These are phyloP conservation scores for Haplosporangium gracile DNA, from an alignment of 192 early-diverging fungal species.

Conservation along the genomic window DNA sequence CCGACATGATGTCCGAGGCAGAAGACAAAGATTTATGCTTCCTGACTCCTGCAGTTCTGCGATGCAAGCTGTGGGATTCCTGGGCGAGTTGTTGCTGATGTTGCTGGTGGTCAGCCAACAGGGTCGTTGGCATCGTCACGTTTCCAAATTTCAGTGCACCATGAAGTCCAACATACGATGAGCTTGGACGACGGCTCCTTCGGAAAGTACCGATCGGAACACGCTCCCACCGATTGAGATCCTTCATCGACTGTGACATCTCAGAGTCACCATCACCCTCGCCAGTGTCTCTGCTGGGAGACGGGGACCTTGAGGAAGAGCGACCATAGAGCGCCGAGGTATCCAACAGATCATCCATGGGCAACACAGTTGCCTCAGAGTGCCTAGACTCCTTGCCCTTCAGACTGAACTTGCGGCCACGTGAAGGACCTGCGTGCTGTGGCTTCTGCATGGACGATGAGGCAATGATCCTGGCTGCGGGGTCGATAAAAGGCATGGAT, in stretches of 20 bases:
- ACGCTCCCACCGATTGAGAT: constrained; percentile 65
- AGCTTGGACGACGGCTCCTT: constrained; percentile 47
- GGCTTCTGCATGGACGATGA: not conserved
- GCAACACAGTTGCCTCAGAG: constrained; percentile 20
- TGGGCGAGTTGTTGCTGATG: constrained; percentile 24
- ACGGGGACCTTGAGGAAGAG: constrained; percentile 58
- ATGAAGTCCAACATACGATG: constrained; percentile 47
- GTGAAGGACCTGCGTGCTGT: not conserved
- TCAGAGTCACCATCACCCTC: constrained; percentile 22
- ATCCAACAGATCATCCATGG: constrained; percentile 67
- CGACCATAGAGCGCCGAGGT: constrained; percentile 62
- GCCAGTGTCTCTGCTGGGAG: constrained; percentile 46
- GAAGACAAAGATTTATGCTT: constrained; percentile 24
- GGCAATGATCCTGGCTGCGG: constrained; percentile 17
- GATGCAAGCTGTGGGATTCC: constrained; percentile 26
- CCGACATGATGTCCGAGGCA: constrained; percentile 10
- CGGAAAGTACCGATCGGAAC: constrained; percentile 68
- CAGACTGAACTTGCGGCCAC: constrained; percentile 22
- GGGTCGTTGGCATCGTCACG: constrained; percentile 47
- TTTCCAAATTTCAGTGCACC: constrained; percentile 55
- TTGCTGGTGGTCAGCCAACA: constrained; percentile 29
- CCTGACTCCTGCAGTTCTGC: not conserved
- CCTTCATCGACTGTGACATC: constrained; percentile 51
- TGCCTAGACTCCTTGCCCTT: constrained; percentile 37
- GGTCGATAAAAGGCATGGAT: constrained; percentile 42